Evolutionary conservation across 805 yeast genomes (phyloP).

Genomic region (Millerozyma acaciae): DNA sequence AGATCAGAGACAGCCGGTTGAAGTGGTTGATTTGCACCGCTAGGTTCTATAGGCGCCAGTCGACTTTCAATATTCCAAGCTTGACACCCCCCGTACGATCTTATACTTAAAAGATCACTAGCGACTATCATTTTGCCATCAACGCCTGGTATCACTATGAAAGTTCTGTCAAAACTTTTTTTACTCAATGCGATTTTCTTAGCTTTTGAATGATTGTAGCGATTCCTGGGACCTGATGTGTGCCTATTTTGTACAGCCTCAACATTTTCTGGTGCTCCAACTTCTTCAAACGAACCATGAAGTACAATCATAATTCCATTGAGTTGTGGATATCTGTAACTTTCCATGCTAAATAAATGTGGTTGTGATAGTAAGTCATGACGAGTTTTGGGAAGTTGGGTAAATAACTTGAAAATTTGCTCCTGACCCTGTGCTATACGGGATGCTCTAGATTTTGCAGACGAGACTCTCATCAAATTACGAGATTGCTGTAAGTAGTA

Average conservation of each 20-base stretch:
- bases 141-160: slow-evolving; percentile 70
- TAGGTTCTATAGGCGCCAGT: too few species aligned
- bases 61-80: slow-evolving; percentile 46
- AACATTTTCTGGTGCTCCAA: slow-evolving; percentile 46
- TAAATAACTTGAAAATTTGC: slow-evolving; percentile 57
- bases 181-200: slow-evolving; percentile 41
- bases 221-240: slow-evolving; percentile 12
- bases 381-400: slow-evolving; percentile 69
- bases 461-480: slow-evolving; percentile 63
- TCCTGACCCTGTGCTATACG: slow-evolving; percentile 69
- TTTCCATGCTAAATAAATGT: slow-evolving; percentile 68
- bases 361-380: slow-evolving; percentile 69
- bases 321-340: slow-evolving; percentile 65
- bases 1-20: slow-evolving; percentile 34
- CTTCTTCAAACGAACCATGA: slow-evolving; percentile 84
- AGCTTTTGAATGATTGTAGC: slow-evolving; percentile 17
- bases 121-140: slow-evolving; percentile 76
- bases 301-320: slow-evolving; percentile 73
- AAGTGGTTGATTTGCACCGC: too few species aligned
- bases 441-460: slow-evolving; percentile 49
- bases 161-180: slow-evolving; percentile 83
- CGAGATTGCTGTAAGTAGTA: slow-evolving; percentile 71
- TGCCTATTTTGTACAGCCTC: slow-evolving; percentile 14
- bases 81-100: slow-evolving; percentile 52
- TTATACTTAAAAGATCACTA: slow-evolving; percentile 71